Evolutionary conservation across 2,329 filamentous ascomycete species (phyloP).

Genomic region (Chaetomium sp.): DNA sequence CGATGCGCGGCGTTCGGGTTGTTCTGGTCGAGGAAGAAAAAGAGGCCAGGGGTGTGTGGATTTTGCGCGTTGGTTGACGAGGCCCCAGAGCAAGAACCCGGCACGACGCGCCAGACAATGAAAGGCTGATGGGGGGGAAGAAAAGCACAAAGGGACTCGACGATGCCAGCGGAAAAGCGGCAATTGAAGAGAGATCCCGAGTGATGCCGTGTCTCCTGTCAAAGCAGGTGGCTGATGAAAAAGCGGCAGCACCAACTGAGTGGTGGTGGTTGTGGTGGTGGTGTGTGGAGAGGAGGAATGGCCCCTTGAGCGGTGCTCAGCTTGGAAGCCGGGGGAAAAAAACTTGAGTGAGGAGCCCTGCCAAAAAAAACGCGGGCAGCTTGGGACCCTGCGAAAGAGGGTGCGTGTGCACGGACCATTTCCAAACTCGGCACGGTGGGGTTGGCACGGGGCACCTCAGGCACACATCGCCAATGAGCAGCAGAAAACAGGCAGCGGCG

Average conservation of each 20-base stretch:
- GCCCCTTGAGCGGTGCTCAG: constrained; percentile 14
- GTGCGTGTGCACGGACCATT: constrained; percentile 20
- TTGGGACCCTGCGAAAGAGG: constrained; percentile 11
- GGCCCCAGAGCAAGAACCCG: constrained; percentile 11
- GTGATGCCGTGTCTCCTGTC: constrained; percentile 16
- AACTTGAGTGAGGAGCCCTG: constrained; percentile 8
- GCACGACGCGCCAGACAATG: constrained; percentile 16
- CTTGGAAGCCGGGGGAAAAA: constrained; percentile 22
- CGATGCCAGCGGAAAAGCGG: constrained; percentile 13
- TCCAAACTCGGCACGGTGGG: constrained; percentile 12
- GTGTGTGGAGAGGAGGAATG: constrained; percentile 15
- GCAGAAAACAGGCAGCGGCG: neutral
- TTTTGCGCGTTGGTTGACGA: constrained; percentile 10
- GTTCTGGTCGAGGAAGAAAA: constrained; percentile 3
- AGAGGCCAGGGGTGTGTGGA: constrained; percentile 1
- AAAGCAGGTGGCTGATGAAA: constrained; percentile 20
- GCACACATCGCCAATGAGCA: neutral
- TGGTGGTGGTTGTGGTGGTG: constrained; percentile 14
- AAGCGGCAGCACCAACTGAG: constrained; percentile 14
- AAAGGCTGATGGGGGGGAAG: neutral
- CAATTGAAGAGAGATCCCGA: constrained; percentile 11
- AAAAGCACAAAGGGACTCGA: constrained; percentile 13
- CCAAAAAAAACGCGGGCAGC: constrained; percentile 19
- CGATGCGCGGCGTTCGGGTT: constrained; percentile 1
- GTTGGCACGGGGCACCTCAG: neutral